Conservation (phyloP, 371 early-diverging fungal species). For the Mucor velutinosus region DNA sequence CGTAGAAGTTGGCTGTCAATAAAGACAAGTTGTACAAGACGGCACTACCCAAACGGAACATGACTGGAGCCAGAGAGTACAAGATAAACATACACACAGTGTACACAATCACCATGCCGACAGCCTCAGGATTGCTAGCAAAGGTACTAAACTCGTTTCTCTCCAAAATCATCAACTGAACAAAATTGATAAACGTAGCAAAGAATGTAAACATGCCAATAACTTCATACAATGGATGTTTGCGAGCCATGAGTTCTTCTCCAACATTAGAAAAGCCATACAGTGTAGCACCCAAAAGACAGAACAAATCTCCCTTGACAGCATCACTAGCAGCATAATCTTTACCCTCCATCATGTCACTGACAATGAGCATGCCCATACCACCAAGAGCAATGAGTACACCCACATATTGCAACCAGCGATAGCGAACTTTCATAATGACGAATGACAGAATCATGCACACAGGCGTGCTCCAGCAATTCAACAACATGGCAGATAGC, state of each 20-base stretch:
- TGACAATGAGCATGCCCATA: constrained; percentile 62
- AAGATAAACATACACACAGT: constrained; percentile 67
- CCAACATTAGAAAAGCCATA: constrained; percentile 72
- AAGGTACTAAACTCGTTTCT: constrained; percentile 38
- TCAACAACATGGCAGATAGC: constrained; percentile 70
- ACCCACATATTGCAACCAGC: constrained; percentile 65
- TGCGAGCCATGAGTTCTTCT: constrained; percentile 68
- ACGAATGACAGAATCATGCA: constrained; percentile 63
- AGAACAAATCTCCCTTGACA: constrained; percentile 70
- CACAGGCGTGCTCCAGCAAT: constrained; percentile 74
- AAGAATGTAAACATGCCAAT: constrained; percentile 72
- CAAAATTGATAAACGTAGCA: constrained; percentile 67
- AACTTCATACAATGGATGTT: constrained; percentile 70
- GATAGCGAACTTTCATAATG: constrained; percentile 60
- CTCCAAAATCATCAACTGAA: constrained; percentile 69
- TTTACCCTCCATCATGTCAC: constrained; percentile 58
- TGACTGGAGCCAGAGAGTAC: constrained; percentile 69
- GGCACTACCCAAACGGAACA: constrained; percentile 69
- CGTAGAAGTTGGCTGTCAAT: constrained; percentile 75
- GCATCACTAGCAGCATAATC: constrained; percentile 49
- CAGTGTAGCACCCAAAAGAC: constrained; percentile 68
- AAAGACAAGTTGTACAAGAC: constrained; percentile 76
- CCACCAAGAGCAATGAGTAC: constrained; percentile 68
- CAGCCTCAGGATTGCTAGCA: constrained; percentile 23
- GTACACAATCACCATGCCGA: constrained; percentile 59